A percentile compares a stretch with the other conserved stretches of the same genome.
phyloP scores from a whole-genome alignment of 306 rosid species.

The Sesbania bispinosa region DNA sequence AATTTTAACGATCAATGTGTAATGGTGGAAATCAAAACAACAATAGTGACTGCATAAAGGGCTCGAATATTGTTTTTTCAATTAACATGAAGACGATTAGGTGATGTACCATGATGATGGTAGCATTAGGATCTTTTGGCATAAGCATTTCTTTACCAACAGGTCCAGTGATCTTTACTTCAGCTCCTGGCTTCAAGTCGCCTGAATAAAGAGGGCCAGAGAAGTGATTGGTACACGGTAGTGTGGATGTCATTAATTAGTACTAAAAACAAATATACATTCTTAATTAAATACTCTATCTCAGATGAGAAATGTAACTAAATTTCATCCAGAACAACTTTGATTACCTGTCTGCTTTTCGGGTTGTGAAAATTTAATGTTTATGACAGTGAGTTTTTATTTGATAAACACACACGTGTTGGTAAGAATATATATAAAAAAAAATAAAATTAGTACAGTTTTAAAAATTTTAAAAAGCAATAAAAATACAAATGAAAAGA shows the following conservation, averaged over 20 bases:
- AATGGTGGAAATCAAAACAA: slow-evolving; percentile 1
- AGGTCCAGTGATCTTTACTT: slow-evolving; percentile 85
- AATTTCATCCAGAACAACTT: too few relatives aligned
- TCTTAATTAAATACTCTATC: not conserved
- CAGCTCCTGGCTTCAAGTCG: slow-evolving; percentile 86
- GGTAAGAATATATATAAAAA: too few relatives aligned
- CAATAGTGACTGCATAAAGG: not conserved
- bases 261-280: not conserved
- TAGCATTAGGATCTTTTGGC: slow-evolving; percentile 98
- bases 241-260: not conserved
- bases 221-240: not conserved
- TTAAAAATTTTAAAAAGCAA: too few relatives aligned
- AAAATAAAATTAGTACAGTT: too few relatives aligned
- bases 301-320: not conserved
- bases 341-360: too few relatives aligned
- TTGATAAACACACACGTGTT: too few relatives aligned
- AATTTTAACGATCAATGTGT: slow-evolving; percentile 13
- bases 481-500: too few relatives aligned
- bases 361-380: too few relatives aligned
- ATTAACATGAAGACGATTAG: not conserved
- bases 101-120: slow-evolving; percentile 68
- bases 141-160: slow-evolving; percentile 98
- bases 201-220: slow-evolving; percentile 45
- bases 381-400: too few relatives aligned
- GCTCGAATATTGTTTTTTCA: not conserved